Conservation (phyloP, 2,329 filamentous ascomycete species). For the Thelonectria blattea region DNA sequence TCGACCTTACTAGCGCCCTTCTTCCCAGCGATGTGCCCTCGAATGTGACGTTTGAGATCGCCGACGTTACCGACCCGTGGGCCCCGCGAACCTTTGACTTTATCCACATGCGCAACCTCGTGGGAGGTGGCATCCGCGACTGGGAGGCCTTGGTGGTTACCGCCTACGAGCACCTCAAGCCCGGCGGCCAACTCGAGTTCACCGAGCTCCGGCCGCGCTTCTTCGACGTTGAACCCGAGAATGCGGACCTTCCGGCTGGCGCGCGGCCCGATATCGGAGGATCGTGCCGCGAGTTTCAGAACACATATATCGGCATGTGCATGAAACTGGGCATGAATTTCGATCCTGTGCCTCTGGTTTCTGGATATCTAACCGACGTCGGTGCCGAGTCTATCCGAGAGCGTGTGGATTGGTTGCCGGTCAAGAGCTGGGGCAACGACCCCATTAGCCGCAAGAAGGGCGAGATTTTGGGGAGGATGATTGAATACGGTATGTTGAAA, state of each 20-base stretch:
- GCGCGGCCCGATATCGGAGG: conserved; percentile 33
- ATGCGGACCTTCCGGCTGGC: conserved; percentile 26
- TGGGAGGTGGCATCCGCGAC: conserved; percentile 52
- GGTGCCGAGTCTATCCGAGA: conserved; percentile 51
- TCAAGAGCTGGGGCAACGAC: conserved; percentile 49
- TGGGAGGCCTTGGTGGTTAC: conserved; percentile 46
- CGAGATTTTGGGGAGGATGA: conserved; percentile 44
- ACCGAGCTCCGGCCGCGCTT: conserved; percentile 49
- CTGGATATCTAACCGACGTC: conserved; percentile 43
- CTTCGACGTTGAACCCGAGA: conserved; percentile 45
- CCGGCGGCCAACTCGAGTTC: conserved; percentile 53
- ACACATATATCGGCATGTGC: conserved; percentile 38
- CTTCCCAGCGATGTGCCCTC: conserved; percentile 55
- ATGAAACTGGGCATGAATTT: conserved; percentile 45
- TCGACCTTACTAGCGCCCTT: conserved; percentile 51
- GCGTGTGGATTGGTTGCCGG: conserved; percentile 49
- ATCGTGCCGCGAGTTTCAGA: conserved; percentile 45
- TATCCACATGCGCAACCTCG: conserved; percentile 51
- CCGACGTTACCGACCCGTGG: conserved; percentile 60
- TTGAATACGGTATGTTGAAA: conserved; percentile 43
- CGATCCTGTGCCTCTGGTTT: conserved; percentile 46
- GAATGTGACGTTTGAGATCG: conserved; percentile 65
- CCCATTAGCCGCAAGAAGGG: conserved; percentile 47
- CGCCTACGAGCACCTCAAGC: conserved; percentile 49
- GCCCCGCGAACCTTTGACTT: conserved; percentile 46